A percentile compares a stretch with the other conserved stretches of the same genome.
Conservation (phyloP, 371 early-diverging fungal genomes). For the Mortierella sp. region DNA sequence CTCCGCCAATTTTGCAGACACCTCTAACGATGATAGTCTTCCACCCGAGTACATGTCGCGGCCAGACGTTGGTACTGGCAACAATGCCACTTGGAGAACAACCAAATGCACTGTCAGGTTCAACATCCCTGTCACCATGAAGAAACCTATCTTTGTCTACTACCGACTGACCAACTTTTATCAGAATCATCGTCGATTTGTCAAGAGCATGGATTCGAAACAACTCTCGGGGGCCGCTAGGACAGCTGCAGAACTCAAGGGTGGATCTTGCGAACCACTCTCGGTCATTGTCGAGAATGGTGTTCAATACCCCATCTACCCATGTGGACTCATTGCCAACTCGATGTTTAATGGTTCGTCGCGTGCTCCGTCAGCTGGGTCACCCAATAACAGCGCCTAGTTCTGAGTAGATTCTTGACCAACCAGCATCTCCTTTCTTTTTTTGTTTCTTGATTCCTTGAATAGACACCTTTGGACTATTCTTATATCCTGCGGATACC, state of each 20-base stretch:
- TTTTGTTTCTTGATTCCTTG: neutral
- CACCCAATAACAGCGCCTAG: neutral
- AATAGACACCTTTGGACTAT: constrained; percentile 15
- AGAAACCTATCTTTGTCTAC: constrained; percentile 85
- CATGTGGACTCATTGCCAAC: constrained; percentile 82
- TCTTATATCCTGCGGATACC: too few relatives aligned
- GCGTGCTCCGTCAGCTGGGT: neutral
- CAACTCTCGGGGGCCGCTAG: constrained; percentile 81
- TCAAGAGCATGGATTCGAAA: constrained; percentile 83
- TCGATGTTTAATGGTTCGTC: constrained; percentile 10
- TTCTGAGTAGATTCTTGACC: neutral
- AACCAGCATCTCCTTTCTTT: neutral
- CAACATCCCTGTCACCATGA: constrained; percentile 67
- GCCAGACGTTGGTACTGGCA: neutral
- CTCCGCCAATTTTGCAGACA: constrained; percentile 30
- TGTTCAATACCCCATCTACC: constrained; percentile 71
- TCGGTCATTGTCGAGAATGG: neutral
- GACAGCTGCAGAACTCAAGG: constrained; percentile 14
- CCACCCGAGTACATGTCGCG: neutral
- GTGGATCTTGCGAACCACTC: constrained; percentile 1
- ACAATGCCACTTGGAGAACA: constrained; percentile 17
- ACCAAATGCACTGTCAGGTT: constrained; percentile 78
- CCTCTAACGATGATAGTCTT: constrained; percentile 1
- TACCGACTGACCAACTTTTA: constrained; percentile 95
- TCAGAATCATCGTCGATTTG: constrained; percentile 95